Percentiles rank a stretch among this genome's conserved stretches.
These are phyloP conservation scores for Didymella segeticola DNA, from an alignment of 2,329 filamentous ascomycete species.

Conservation along the genomic window DNA sequence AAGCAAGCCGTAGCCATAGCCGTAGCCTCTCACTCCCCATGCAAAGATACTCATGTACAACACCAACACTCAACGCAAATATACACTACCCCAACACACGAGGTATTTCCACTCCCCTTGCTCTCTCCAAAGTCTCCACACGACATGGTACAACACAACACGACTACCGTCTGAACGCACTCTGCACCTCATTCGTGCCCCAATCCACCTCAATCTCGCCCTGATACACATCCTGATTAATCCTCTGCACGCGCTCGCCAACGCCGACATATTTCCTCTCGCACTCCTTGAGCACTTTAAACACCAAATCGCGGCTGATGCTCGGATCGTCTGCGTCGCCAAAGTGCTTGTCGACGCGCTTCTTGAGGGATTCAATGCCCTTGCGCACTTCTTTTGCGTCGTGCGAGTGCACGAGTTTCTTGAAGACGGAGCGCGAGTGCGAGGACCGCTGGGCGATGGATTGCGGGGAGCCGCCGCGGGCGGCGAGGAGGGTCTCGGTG, in stretches of 20 bases:
- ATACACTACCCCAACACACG: background rate
- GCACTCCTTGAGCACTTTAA: slow-evolving; percentile 66
- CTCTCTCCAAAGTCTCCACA: background rate
- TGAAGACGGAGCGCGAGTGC: slow-evolving; percentile 81
- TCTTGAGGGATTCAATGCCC: slow-evolving; percentile 87
- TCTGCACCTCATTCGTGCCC: slow-evolving; percentile 37
- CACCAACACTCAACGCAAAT: background rate
- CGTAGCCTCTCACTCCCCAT: slow-evolving; percentile 1
- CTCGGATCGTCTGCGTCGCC: slow-evolving; percentile 81
- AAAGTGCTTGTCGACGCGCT: slow-evolving; percentile 97
- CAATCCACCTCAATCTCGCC: slow-evolving; percentile 54
- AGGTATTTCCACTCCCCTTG: background rate
- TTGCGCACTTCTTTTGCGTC: slow-evolving; percentile 86
- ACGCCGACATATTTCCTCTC: slow-evolving; percentile 63
- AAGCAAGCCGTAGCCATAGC: slow-evolving; percentile 6
- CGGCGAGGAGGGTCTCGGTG: slow-evolving; percentile 74
- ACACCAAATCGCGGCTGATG: slow-evolving; percentile 65
- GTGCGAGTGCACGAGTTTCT: slow-evolving; percentile 81
- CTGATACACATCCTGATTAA: slow-evolving; percentile 55
- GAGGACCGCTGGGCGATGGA: slow-evolving; percentile 79
- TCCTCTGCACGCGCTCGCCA: slow-evolving; percentile 56
- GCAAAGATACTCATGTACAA: slow-evolving; percentile 7
- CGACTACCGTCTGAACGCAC: slow-evolving; percentile 42
- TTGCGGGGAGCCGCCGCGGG: slow-evolving; percentile 56
- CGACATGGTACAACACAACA: too few species aligned